Conservation (phyloP, 2,329 filamentous ascomycete species). For the Nemania abortiva region DNA sequence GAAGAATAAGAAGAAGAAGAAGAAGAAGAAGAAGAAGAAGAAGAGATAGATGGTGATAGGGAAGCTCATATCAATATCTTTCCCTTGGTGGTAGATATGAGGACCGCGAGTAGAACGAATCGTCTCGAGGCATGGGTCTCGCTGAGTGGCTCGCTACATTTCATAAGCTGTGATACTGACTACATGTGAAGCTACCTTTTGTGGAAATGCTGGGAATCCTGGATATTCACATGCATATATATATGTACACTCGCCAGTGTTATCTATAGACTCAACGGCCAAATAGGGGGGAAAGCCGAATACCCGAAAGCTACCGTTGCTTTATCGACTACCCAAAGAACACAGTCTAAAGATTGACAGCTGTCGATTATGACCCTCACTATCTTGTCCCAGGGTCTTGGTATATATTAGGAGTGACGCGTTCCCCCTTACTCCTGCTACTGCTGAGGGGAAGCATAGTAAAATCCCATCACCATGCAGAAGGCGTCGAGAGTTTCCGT, state of each 20-base stretch:
- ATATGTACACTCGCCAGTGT: background rate
- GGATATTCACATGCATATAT: slow-evolving; percentile 1
- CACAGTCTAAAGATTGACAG: slow-evolving; percentile 1
- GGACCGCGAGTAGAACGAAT: background rate
- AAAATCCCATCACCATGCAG: slow-evolving; percentile 19
- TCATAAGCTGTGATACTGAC: background rate
- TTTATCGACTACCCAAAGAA: background rate
- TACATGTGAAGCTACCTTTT: background rate
- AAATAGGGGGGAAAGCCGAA: slow-evolving; percentile 23
- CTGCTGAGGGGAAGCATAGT: background rate
- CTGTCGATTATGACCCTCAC: background rate
- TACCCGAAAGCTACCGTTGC: slow-evolving; percentile 28
- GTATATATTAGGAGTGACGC: slow-evolving; percentile 19
- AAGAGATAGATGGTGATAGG: background rate
- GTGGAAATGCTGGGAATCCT: background rate
- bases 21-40: background rate
- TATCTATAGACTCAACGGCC: background rate
- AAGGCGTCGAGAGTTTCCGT: slow-evolving; percentile 26
- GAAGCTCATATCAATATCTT: background rate
- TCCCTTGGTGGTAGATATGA: background rate
- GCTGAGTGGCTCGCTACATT: background rate
- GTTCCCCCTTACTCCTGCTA: background rate
- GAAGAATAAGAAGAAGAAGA: background rate
- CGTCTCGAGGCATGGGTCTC: background rate
- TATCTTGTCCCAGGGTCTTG: too few species aligned